Base-by-base conservation (phyloP, 495 filamentous ascomycete genomes). In the Penicillium manginii region DNA sequence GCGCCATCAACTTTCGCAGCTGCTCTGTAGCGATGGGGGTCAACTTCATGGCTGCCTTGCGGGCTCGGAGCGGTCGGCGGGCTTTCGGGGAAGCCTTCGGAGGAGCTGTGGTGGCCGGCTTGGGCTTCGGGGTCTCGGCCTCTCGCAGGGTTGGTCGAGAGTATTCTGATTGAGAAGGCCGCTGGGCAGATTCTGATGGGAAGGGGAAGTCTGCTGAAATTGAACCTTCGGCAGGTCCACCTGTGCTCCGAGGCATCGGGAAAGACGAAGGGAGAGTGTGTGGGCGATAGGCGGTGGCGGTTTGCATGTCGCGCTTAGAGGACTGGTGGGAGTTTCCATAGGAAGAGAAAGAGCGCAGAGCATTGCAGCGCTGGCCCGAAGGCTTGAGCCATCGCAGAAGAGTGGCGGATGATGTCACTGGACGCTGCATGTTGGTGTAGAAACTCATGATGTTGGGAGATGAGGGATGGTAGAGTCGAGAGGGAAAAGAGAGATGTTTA, bases 11-110 rank as follows among this genome's bases (percentile, higher is more conserved):
- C 15, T 75, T 80, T 53, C 83, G 84, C 23, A 98, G 82, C 49
- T 93, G 91, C 22, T 85, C 76, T 8, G 92, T 87, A 2, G 94
- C 94, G 2, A 83, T 64, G 0, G 90, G 80, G 0, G 93, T 92
- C 37, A 98, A 80, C 56, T 88, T 90, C 80, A 98, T 91, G 14
- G 93, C 91, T 2, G 94, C 92, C 77, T 97, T 97, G 50, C 93
- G 85, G 23, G 94, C 81, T 43, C 90, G 87, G 15, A 98, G 80
- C 66, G 87, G 91, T 45, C 84, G 80, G 52, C 81, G 70, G 33
- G 85, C 82, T 51, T 78, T 72, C 26, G 73, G 52, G 54, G 73
- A 59, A 51, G 77, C 58, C n/a, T 73, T 64, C 5, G 71, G 56
- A 2, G 81, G 62, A 9, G 71, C 17, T 9, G 69, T 59, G 18